These are phyloP conservation scores for Coccomyxa sp. DNA, from an alignment of 139 green algal species.

Conservation along the genomic window DNA sequence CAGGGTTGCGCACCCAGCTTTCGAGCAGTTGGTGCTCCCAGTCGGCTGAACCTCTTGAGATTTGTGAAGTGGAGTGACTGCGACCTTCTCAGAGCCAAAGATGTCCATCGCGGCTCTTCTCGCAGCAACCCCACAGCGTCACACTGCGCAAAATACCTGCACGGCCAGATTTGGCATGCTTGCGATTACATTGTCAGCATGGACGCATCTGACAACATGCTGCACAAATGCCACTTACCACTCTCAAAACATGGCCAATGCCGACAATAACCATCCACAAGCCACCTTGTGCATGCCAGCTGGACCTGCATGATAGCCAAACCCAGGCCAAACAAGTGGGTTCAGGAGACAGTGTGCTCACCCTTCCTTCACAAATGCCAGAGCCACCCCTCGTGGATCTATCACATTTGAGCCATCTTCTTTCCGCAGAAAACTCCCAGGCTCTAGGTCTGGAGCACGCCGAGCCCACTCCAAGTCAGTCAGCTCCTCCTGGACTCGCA, in stretches of 20 bases:
- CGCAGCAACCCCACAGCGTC: background rate
- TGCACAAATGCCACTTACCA: background rate
- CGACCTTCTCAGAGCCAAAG: background rate
- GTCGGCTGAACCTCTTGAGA: background rate
- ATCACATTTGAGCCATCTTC: background rate
- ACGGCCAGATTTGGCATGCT: background rate
- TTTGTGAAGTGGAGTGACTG: background rate
- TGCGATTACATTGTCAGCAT: background rate
- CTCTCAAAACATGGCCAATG: background rate
- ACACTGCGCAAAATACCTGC: background rate
- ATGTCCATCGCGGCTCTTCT: conserved; percentile 3
- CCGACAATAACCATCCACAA: background rate
- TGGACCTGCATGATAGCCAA: background rate
- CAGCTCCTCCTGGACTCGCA: background rate
- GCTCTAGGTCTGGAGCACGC: background rate
- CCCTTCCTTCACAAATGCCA: conserved; percentile 8
- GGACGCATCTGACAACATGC: background rate
- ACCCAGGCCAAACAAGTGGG: background rate
- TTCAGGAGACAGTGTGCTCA: background rate
- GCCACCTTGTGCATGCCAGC: background rate
- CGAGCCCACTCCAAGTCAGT: background rate
- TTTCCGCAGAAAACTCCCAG: background rate
- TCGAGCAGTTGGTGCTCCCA: background rate
- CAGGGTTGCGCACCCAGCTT: background rate
- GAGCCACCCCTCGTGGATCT: background rate